These are phyloP conservation scores for Colletotrichum neosansevieriae DNA, from an alignment of 2,329 filamentous ascomycete genomes.

Conservation along the genomic window DNA sequence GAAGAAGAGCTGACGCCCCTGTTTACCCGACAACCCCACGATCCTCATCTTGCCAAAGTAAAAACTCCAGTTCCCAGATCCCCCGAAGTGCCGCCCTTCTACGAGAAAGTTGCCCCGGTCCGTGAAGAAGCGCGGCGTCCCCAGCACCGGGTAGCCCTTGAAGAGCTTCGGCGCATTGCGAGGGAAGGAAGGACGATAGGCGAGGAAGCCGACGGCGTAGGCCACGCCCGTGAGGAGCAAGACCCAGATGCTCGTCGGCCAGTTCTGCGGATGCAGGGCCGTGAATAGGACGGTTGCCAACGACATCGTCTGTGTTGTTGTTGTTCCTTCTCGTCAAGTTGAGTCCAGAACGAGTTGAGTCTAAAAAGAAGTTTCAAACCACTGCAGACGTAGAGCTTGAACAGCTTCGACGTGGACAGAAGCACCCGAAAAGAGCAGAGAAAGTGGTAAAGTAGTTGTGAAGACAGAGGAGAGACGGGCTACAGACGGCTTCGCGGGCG, in stretches of 20 bases:
- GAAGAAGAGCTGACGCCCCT: conserved; percentile 57
- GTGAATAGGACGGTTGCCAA: not conserved
- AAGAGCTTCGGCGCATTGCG: conserved; percentile 44
- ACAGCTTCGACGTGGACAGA: not conserved
- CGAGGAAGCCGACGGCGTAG: conserved; percentile 35
- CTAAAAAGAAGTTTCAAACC: not conserved
- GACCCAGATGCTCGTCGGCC: conserved; percentile 42
- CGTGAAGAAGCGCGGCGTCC: conserved; percentile 60
- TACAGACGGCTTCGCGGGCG: too few species aligned
- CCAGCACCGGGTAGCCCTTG: conserved; percentile 55
- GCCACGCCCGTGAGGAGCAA: conserved; percentile 37
- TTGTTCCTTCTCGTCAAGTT: not conserved
- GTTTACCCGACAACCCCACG: conserved; percentile 57
- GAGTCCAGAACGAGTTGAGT: not conserved
- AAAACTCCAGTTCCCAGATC: conserved; percentile 61
- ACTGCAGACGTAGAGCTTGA: too few species aligned
- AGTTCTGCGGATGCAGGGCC: conserved; percentile 36
- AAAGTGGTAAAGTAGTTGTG: not conserved
- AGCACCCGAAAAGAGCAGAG: not conserved
- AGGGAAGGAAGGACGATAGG: conserved; percentile 43
- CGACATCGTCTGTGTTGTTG: conserved; percentile 7
- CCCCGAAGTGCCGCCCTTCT: conserved; percentile 46
- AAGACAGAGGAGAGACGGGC: too few species aligned
- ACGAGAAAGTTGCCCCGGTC: conserved; percentile 58
- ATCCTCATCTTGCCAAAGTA: conserved; percentile 59